Base-by-base conservation (phyloP, 257 asterid genomes). In the Solanum pinnatisectum region DNA sequence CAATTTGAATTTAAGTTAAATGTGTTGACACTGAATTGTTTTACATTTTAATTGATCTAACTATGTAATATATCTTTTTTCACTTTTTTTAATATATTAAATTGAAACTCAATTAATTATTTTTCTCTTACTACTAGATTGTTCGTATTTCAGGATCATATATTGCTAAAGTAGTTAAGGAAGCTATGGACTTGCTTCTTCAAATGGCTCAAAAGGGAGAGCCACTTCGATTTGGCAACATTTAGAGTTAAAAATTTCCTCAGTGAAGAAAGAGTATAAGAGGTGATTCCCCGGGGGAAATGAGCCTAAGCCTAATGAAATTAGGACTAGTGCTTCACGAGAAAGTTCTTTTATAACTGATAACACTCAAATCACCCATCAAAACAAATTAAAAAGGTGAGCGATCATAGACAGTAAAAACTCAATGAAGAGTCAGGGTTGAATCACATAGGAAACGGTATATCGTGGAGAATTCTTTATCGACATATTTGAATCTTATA, bases 171-270 rank as follows among this genome's bases (percentile, higher is more conserved):
- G 65, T 88, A 16, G 93, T 88, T 3, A 23, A 10, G 11, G 44
- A 84, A 1, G 94, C 94, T 2, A 90, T 92, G 94, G 94, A 93
- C 37, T 94, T 91, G 89, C 89, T 94, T 1, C 23, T 82, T 14
- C 59, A 59, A 59, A 44, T 90, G 87, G 88, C 90, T 1, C 90
- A 88, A 40, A 1, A 88, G 10, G 92, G 92, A 1, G 92, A 90
- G 5, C 94, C 96, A 9, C 46, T 94, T 81, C 92, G 97, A 96
- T 33, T 91, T 30, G 59, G 86, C 0, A 88, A 88, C 88, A 76
- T 35, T 36, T 91, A 90, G 67, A 4, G 49, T 59, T 23, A 56
- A 72, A 1, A 46, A 10, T 42, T 18, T 44, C 7, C 65, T 93
- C 27, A 89, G 88, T 27, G 91, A 37, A 27, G 92, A 92, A 92